Base-by-base conservation (phyloP, 805 yeast species). In the Candida patagonica region DNA sequence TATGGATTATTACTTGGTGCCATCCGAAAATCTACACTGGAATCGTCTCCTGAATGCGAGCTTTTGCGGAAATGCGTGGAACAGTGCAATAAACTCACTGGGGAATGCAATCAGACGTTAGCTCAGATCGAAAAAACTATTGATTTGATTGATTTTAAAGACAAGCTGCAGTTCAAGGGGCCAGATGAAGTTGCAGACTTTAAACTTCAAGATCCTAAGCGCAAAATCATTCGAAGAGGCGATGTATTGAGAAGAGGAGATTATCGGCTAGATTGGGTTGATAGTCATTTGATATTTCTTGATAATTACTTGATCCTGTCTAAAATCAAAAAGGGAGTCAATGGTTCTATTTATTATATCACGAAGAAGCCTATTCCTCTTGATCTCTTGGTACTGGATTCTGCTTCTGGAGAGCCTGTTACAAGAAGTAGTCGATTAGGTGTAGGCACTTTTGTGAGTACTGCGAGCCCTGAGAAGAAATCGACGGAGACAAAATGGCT, bases 1-100 rank as follows among this genome's bases (percentile, higher is more conserved):
- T 65, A 81, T 40, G 78, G 83, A 1, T 63, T 83, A 19, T 78
- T 83, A 22, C 63, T 83, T 15, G 55, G 60, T 9, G 80, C 84
- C 15, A 73, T 83, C 26, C 53, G 71, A 26, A 73, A 76, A 47
- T 60, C 63, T 38, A 70, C 76, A 0, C 62, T 63, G 6, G 63
- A 62, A 16, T 62, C 67, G 3, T 65, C 74, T 36, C 68, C 71
- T 6, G 87, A 82, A 50, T 68, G 66, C 46, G 60, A 62, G 9
- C 60, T 72, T 16, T 53, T 81, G 17, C 61, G 67, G 2, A 64
- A 70, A 37, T 80, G 84, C 0, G 65, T 78, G 6, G 68, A 63
- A 1, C 74, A 70, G 10, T 70, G 80, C 12, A 74, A 69, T 38
- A 62, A 60, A 6, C 60, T 82, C n/a, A 76, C 80, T 4, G 48